Base-by-base conservation (phyloP, 2,329 filamentous ascomycete species). In the Calonectria crousiana region DNA sequence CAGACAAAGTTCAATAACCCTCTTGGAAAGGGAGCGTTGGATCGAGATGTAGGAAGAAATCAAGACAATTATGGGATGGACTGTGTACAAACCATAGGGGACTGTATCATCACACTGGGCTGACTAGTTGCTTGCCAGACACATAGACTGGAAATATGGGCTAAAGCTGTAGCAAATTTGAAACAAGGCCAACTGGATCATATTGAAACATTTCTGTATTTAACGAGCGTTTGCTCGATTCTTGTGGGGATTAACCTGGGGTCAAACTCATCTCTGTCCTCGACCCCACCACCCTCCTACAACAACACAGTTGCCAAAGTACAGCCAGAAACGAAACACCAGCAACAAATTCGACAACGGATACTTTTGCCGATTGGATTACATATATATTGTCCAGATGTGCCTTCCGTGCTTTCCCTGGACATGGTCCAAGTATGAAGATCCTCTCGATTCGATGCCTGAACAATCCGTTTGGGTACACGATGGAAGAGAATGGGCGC, bases 321-420 rank as follows among this genome's bases (percentile, higher is more conserved):
- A 32, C 20, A 4, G 6, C 16, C 34, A 28, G 14, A 41, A 53
- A 30, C 16, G 8, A 6, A 62, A 52, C 26, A 18, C 26, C 18
- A 23, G 18, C 18, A 56, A 3, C 6, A 44, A 44, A 32, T 28
- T 34, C 18, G 56, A 26, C 47, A 6, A 9, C 4, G 5, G n/a
- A 4, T 20, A 16, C 3, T 0, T 9, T 18, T 16, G 23, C 4
- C 8, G 2, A 23, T 20, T 28, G n/a, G 23, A 36, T n/a, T n/a
- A n/a, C n/a, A n/a, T n/a, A n/a, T n/a, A n/a, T 20, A 28, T 20
- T 16, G 9, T 3, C 13, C 16, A 41, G 60, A 91, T 91, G 89
- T 91, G 89, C 78, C 84, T 90, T n/a, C 86, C 87, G 6, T 90
- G 88, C 78, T 90, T 89, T 82, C 86, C 88, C 0, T 87, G 81